Conservation (phyloP, 495 filamentous ascomycete species). For the Penicillium maclennaniae region DNA sequence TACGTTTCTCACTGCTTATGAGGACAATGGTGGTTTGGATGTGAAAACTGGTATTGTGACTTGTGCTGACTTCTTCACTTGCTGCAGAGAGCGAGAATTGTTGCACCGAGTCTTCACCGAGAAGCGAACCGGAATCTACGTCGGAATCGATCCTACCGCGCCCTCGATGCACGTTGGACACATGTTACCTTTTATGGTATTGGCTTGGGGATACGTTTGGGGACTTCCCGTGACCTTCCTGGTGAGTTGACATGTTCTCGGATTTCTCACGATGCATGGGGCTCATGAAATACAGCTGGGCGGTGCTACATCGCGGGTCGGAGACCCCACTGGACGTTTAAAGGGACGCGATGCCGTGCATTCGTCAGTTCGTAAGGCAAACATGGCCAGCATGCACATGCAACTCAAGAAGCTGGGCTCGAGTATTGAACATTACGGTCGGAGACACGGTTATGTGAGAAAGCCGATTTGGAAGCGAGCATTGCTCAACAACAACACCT, state of each 20-base stretch:
- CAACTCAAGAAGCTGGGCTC: slow-evolving; percentile 76
- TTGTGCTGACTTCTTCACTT: slow-evolving; percentile 9
- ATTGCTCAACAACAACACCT: slow-evolving; percentile 72
- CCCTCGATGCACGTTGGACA: slow-evolving; percentile 89
- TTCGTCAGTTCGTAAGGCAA: slow-evolving; percentile 55
- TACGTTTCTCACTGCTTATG: slow-evolving; percentile 32
- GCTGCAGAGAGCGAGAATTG: slow-evolving; percentile 53
- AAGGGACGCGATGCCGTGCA: slow-evolving; percentile 59
- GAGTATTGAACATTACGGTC: slow-evolving; percentile 61
- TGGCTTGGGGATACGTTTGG: slow-evolving; percentile 89
- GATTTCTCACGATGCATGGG: background rate
- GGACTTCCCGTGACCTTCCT: slow-evolving; percentile 72
- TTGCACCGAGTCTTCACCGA: slow-evolving; percentile 66
- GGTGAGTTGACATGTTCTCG: slow-evolving; percentile 32
- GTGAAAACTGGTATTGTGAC: background rate
- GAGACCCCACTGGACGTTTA: slow-evolving; percentile 79
- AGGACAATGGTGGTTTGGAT: too few relatives aligned
- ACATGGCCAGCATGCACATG: slow-evolving; percentile 71
- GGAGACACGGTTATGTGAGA: slow-evolving; percentile 56
- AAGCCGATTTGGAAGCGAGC: slow-evolving; percentile 60
- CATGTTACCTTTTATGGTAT: slow-evolving; percentile 86
- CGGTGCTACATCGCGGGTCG: slow-evolving; percentile 79
- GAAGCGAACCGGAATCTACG: slow-evolving; percentile 74
- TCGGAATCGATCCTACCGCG: slow-evolving; percentile 90
- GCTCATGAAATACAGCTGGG: slow-evolving; percentile 55